These are phyloP conservation scores for Aaosphaeria pasadenensis DNA, from an alignment of 2,329 filamentous ascomycete genomes.

Conservation along the genomic window DNA sequence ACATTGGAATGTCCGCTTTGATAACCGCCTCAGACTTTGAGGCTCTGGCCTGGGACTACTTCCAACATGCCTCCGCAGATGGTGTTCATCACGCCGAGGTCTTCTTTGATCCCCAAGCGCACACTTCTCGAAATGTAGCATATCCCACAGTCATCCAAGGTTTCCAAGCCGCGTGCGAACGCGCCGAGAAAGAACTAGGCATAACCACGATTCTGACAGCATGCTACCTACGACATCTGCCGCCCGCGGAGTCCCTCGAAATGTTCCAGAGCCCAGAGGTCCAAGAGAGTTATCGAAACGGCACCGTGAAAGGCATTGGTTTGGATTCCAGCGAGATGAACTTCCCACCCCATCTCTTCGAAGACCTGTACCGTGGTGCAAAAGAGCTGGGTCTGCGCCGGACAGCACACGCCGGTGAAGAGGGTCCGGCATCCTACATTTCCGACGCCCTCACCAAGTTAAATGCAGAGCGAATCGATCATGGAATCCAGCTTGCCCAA, in stretches of 20 bases:
- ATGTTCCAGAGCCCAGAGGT: slow-evolving; percentile 47
- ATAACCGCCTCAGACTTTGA: slow-evolving; percentile 67
- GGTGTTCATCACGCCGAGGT: slow-evolving; percentile 71
- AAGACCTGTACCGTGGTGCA: slow-evolving; percentile 58
- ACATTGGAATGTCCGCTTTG: slow-evolving; percentile 70
- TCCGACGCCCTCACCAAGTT: slow-evolving; percentile 60
- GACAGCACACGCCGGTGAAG: slow-evolving; percentile 77
- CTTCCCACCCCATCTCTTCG: slow-evolving; percentile 54
- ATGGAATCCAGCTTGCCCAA: slow-evolving; percentile 65
- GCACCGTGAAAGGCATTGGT: slow-evolving; percentile 61
- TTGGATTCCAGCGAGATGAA: slow-evolving; percentile 60
- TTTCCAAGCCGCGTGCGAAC: slow-evolving; percentile 57
- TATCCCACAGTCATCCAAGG: slow-evolving; percentile 65
- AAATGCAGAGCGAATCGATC: slow-evolving; percentile 66
- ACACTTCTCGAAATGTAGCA: slow-evolving; percentile 60
- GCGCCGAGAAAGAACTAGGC: slow-evolving; percentile 61
- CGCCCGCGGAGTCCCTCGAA: slow-evolving; percentile 54
- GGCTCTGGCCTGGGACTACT: slow-evolving; percentile 69
- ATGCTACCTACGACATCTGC: slow-evolving; percentile 70
- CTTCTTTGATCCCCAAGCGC: slow-evolving; percentile 80
- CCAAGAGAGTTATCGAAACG: slow-evolving; percentile 45
- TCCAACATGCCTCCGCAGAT: slow-evolving; percentile 60
- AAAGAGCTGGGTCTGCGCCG: slow-evolving; percentile 52
- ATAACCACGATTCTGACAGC: slow-evolving; percentile 66
- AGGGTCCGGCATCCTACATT: slow-evolving; percentile 68